phyloP scores from a whole-genome alignment of 208 protist species.

The Trypanosoma melophagium region DNA sequence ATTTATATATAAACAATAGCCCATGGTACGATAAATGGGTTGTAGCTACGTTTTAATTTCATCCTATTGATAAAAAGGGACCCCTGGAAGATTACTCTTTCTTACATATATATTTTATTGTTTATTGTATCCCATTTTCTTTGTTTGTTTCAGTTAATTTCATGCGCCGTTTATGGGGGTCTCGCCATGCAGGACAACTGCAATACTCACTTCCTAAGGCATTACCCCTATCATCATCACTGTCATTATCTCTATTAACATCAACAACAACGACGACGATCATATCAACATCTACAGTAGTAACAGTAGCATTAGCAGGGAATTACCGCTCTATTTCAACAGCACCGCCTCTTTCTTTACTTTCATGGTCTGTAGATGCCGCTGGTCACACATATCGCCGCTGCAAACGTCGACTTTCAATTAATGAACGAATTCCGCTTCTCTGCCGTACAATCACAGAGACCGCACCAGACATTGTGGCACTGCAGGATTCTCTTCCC shows the following conservation, averaged over 20 bases:
- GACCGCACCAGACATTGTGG: constrained; percentile 66
- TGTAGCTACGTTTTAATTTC: no score
- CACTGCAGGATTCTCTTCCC: constrained; percentile 70
- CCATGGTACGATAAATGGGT: no score
- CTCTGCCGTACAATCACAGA: constrained; percentile 47
- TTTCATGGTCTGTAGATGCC: constrained; percentile 81
- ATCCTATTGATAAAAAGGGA: no score
- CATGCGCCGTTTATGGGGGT: constrained; percentile 6
- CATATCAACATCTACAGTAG: neutral
- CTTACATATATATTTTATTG: neutral
- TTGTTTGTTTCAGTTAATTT: constrained; percentile 8
- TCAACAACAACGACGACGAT: neutral
- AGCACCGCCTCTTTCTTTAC: constrained; percentile 56
- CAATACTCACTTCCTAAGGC: neutral
- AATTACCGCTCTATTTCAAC: constrained; percentile 10
- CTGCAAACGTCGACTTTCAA: constrained; percentile 50
- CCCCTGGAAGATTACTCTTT: no score
- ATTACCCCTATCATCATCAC: no score
- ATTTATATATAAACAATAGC: no score
- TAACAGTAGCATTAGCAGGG: neutral
- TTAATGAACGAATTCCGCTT: constrained; percentile 48
- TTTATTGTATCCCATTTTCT: neutral
- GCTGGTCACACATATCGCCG: constrained; percentile 45
- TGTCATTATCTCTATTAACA: neutral
- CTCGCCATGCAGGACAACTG: neutral